Evolutionary conservation across 495 filamentous ascomycete genomes (phyloP).

Genomic region (Saxophila tyrrhenica): DNA sequence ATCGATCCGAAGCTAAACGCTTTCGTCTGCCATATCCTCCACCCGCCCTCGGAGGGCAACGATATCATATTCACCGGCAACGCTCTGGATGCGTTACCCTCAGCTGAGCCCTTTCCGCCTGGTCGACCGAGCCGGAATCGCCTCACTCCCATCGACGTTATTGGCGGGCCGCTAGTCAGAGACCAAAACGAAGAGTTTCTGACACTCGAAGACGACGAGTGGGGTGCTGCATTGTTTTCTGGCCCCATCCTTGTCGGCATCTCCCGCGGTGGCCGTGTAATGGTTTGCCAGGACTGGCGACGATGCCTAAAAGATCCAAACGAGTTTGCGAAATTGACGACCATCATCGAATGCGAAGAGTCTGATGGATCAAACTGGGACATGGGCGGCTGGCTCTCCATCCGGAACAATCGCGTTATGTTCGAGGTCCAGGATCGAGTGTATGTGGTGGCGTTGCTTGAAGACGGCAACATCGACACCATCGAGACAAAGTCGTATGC

Average conservation of each 20-base stretch:
- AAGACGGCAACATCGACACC: constrained; percentile 3
- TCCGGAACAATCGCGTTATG: constrained; percentile 11
- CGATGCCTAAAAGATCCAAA: background rate
- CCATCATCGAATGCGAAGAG: constrained; percentile 14
- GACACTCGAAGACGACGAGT: constrained; percentile 10
- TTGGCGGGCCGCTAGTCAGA: constrained; percentile 1
- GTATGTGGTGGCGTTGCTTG: constrained; percentile 14
- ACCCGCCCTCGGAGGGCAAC: constrained; percentile 3
- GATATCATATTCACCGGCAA: background rate
- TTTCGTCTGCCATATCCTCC: constrained; percentile 12
- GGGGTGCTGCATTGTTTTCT: constrained; percentile 16
- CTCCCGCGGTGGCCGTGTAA: constrained; percentile 9
- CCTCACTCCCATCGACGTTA: constrained; percentile 4
- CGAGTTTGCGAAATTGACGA: background rate
- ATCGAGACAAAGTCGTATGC: background rate
- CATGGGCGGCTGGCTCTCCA: constrained; percentile 16
- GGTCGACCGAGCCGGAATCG: background rate
- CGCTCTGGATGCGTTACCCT: background rate
- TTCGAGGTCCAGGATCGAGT: constrained; percentile 11
- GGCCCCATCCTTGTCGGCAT: constrained; percentile 14
- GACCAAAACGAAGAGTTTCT: background rate
- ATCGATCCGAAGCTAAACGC: constrained; percentile 7
- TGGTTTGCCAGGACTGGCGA: constrained; percentile 18
- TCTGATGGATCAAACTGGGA: constrained; percentile 6
- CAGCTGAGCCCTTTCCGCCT: constrained; percentile 4